phyloP scores from a whole-genome alignment of 2,329 filamentous ascomycete genomes.

The Trichoderma asperellum region DNA sequence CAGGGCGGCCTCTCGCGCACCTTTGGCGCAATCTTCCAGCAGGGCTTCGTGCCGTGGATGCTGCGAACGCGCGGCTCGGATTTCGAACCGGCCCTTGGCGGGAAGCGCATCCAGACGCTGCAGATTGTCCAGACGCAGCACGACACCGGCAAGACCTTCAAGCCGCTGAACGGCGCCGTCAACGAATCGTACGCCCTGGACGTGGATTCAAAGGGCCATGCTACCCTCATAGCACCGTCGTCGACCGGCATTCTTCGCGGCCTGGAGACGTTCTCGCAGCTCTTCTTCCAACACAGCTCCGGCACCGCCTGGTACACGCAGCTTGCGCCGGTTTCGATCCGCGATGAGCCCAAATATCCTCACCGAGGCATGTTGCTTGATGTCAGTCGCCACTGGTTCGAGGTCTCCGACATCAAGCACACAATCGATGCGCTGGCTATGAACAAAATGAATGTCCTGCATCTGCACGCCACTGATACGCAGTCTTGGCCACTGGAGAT shows the following conservation, averaged over 20 bases:
- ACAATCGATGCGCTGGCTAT: conserved; percentile 77
- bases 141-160: conserved; percentile 60
- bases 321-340: conserved; percentile 70
- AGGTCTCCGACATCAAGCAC: conserved; percentile 67
- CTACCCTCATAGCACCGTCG: conserved; percentile 65
- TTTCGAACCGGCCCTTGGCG: conserved; percentile 62
- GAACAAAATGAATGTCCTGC: conserved; percentile 83
- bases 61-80: conserved; percentile 66
- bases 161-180: conserved; percentile 63
- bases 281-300: conserved; percentile 73
- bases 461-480: conserved; percentile 80
- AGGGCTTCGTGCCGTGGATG: conserved; percentile 78
- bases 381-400: conserved; percentile 72
- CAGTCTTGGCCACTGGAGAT: conserved; percentile 88
- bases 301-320: conserved; percentile 67
- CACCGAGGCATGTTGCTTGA: conserved; percentile 84
- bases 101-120: conserved; percentile 60
- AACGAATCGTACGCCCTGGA: conserved; percentile 77
- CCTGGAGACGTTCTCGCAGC: conserved; percentile 77
- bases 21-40: conserved; percentile 65
- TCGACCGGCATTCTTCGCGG: conserved; percentile 71
- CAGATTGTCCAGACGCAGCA: conserved; percentile 61
- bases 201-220: conserved; percentile 61
- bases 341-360: conserved; percentile 72
- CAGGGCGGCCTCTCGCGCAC: conserved; percentile 62